These are phyloP conservation scores for Ogataea haglerorum DNA, from an alignment of 805 yeast genomes.

Conservation along the genomic window DNA sequence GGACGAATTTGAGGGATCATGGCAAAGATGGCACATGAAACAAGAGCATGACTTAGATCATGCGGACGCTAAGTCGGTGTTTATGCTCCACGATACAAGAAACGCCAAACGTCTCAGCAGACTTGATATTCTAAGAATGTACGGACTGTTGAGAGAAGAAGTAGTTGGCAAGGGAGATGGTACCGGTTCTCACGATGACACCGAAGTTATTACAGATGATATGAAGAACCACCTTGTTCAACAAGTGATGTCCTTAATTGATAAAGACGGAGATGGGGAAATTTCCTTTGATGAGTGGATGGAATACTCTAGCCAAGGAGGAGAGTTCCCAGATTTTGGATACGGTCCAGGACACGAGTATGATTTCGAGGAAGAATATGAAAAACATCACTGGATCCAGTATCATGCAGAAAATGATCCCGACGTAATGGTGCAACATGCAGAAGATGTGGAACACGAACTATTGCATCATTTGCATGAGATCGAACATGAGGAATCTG, in stretches of 20 bases:
- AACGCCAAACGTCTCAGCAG: conserved; percentile 53
- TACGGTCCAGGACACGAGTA: conserved; percentile 86
- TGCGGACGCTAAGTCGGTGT: conserved; percentile 73
- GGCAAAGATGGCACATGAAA: conserved; percentile 91
- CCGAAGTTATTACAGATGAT: conserved; percentile 54
- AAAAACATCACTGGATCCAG: conserved; percentile 90
- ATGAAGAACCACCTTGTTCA: conserved; percentile 53
- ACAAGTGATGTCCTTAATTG: conserved; percentile 57
- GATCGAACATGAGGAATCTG: conserved; percentile 50
- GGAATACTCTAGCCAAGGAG: conserved; percentile 55
- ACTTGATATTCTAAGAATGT: conserved; percentile 69
- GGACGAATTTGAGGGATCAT: conserved; percentile 43
- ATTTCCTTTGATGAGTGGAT: conserved; percentile 71
- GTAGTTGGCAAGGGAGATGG: conserved; percentile 90
- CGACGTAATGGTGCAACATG: conserved; percentile 72
- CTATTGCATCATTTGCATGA: conserved; percentile 82
- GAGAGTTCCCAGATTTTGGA: conserved; percentile 85
- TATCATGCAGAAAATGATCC: conserved; percentile 78
- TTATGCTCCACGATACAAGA: conserved; percentile 73
- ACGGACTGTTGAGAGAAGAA: conserved; percentile 71
- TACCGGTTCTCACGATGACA: conserved; percentile 72
- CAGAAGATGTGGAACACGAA: conserved; percentile 88
- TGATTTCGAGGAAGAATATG: conserved; percentile 90
- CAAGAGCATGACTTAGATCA: conserved; percentile 78
- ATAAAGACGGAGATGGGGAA: conserved; percentile 60